Conservation (phyloP, 2,329 filamentous ascomycete genomes). For the Penicillium thymicola region DNA sequence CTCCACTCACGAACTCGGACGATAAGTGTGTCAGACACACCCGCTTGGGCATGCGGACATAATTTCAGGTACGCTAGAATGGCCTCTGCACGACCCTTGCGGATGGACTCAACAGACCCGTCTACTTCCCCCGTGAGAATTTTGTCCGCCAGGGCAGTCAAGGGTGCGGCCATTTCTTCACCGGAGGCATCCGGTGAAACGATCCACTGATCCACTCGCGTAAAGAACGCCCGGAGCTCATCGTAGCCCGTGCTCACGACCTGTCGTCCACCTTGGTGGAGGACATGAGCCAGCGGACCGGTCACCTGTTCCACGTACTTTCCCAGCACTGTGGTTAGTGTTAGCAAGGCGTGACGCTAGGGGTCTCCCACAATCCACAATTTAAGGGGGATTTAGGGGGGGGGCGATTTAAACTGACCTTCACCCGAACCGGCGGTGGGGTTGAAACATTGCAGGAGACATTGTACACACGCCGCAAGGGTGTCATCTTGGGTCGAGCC, state of each 20-base stretch:
- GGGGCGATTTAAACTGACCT: constrained; percentile 22
- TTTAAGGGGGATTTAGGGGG: not conserved
- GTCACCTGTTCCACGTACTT: constrained; percentile 30
- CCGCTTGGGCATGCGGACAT: constrained; percentile 10
- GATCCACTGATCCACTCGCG: constrained; percentile 28
- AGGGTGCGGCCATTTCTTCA: constrained; percentile 24
- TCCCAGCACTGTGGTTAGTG: constrained; percentile 29
- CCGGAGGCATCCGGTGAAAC: constrained; percentile 12
- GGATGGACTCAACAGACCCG: constrained; percentile 35
- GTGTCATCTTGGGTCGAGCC: constrained; percentile 32
- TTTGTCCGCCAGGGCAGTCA: constrained; percentile 27
- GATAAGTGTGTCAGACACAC: constrained; percentile 17
- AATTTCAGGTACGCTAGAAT: constrained; percentile 32
- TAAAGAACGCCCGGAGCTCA: constrained; percentile 34
- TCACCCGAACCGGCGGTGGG: constrained; percentile 22
- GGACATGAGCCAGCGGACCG: constrained; percentile 28
- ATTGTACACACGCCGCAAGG: constrained; percentile 39
- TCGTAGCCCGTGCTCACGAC: constrained; percentile 37
- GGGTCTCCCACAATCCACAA: constrained; percentile 9
- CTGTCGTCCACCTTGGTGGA: constrained; percentile 33
- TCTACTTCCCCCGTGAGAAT: constrained; percentile 36
- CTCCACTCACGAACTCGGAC: constrained; percentile 34
- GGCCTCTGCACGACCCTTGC: constrained; percentile 39
- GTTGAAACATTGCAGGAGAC: constrained; percentile 39
- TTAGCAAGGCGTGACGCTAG: constrained; percentile 27